Base-by-base conservation (phyloP, 345 rosid species). In the Mangifera indica region DNA sequence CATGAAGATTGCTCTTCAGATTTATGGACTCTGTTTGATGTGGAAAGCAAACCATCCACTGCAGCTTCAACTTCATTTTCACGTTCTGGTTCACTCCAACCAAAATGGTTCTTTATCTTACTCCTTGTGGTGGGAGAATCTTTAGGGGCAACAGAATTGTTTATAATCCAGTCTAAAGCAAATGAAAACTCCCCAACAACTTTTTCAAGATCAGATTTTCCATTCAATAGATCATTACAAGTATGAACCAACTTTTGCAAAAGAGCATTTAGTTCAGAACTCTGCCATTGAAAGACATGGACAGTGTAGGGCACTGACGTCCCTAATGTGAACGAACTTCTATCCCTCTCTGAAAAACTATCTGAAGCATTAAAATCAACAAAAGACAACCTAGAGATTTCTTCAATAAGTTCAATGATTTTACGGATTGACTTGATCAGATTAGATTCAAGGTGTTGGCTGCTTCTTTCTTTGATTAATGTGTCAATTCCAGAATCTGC, bases 31-130 rank as follows among this genome's bases (percentile, higher is more conserved):
- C 32, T 10, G 49, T 79, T 70, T n/a, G 84, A 61, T 66, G 69
- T 75, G 55, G n/a, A 25, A 14, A 9, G 59, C 25, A 44, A 66
- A 72, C 67, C 34, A 45, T 67, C 66, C 4, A 14, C 70, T 60
- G 13, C 72, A 64, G 52, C 65, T 65, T 55, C 72, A 59, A 65
- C 64, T 59, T 80, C 71, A 63, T 74, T 78, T 52, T 79, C 78
- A 18, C 17, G n/a, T 26, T 32, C 71, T 18, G 73, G 44, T 44
- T 83, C 67, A 34, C 45, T 78, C 82, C 76, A 74, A 75, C 85
- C 81, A 70, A 87, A 82, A 73, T 81, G 90, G 78, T 76, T 83
- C 75, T 83, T 89, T 86, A 89, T 87, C 76, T 84, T 85, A 67
- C 82, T 85, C 77, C 88, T 87, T 46, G 83, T 79, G 54, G 76